These are phyloP conservation scores for Thielaviopsis punctulata DNA, from an alignment of 2,329 filamentous ascomycete genomes.

Conservation along the genomic window DNA sequence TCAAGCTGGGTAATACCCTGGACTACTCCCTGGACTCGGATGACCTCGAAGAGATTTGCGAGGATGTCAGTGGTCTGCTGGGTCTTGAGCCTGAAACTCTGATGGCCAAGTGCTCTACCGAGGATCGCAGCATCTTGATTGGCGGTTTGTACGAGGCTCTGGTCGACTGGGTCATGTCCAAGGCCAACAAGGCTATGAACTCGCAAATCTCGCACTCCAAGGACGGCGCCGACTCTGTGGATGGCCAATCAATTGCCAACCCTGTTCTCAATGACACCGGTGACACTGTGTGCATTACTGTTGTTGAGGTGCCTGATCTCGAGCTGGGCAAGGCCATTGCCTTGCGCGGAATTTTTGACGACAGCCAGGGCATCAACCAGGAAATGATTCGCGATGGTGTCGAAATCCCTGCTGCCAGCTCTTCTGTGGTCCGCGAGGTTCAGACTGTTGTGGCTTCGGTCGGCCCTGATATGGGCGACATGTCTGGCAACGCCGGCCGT, in stretches of 20 bases:
- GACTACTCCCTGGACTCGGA: slow-evolving; percentile 76
- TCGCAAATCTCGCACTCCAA: slow-evolving; percentile 52
- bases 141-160: slow-evolving; percentile 81
- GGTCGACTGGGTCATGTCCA: slow-evolving; percentile 83
- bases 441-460: slow-evolving; percentile 60
- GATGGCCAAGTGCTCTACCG: slow-evolving; percentile 58
- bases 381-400: slow-evolving; percentile 97
- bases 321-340: slow-evolving; percentile 73
- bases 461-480: slow-evolving; percentile 63
- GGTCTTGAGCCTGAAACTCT: slow-evolving; percentile 77
- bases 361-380: slow-evolving; percentile 77
- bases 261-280: slow-evolving; percentile 43
- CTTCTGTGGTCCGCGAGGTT: slow-evolving; percentile 77
- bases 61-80: slow-evolving; percentile 74
- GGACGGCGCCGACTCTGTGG: slow-evolving; percentile 49
- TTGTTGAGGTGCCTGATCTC: slow-evolving; percentile 71
- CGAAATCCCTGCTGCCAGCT: slow-evolving; percentile 53
- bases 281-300: slow-evolving; percentile 76
- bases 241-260: slow-evolving; percentile 33
- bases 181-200: slow-evolving; percentile 73
- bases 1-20: slow-evolving; percentile 83
- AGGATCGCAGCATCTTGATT: slow-evolving; percentile 69
- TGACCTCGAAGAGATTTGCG: slow-evolving; percentile 66
- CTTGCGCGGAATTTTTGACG: slow-evolving; percentile 83
- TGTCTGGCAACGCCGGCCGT: slow-evolving; percentile 45